phyloP scores from a whole-genome alignment of 2,329 filamentous ascomycete species.

The Colletotrichum salicis region DNA sequence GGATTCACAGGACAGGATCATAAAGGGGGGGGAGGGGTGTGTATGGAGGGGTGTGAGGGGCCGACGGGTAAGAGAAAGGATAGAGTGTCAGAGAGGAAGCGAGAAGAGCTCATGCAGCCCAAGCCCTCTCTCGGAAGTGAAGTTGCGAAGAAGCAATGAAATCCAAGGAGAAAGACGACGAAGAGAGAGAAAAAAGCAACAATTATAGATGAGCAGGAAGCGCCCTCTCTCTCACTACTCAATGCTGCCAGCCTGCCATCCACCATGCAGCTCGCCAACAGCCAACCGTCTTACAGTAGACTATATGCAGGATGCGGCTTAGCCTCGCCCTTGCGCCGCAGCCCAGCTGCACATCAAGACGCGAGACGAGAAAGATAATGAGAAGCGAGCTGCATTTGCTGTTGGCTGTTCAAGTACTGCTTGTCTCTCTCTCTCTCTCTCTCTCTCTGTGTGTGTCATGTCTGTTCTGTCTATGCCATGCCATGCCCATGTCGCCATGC shows the following conservation, averaged over 20 bases:
- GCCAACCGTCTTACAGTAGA: conserved; percentile 20
- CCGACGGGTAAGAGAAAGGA: neutral
- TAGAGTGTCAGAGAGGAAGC: neutral
- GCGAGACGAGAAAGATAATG: neutral
- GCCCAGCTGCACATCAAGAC: neutral
- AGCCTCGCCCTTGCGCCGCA: neutral
- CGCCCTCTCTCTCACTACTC: neutral
- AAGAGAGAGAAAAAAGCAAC: neutral
- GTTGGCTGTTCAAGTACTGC: neutral
- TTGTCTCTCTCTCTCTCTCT: no score
- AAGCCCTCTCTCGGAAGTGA: neutral
- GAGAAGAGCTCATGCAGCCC: conserved; percentile 2
- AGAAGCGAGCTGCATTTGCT: neutral
- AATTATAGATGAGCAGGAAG: neutral
- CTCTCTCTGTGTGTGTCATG: no score
- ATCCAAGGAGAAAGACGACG: neutral
- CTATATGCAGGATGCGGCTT: conserved; percentile 4
- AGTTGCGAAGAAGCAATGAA: neutral
- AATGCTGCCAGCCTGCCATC: no score
- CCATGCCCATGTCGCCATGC: neutral
- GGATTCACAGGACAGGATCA: neutral
- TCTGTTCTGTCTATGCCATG: neutral
- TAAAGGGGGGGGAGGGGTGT: neutral
- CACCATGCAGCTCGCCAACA: neutral
- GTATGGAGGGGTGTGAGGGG: neutral